phyloP scores from a whole-genome alignment of 148 eudicot genomes.

The Spergularia bocconei region DNA sequence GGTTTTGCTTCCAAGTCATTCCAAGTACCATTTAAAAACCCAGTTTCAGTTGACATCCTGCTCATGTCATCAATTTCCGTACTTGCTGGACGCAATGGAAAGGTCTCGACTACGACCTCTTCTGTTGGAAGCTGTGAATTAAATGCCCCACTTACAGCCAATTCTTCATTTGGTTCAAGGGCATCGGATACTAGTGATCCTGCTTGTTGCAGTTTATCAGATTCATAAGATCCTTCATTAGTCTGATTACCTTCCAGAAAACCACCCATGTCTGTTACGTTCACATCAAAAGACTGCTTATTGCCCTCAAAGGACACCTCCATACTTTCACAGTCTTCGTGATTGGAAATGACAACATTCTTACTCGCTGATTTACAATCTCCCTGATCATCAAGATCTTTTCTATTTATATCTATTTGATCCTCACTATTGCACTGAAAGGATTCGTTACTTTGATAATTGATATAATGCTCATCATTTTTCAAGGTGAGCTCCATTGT shows the following conservation, averaged over 20 bases:
- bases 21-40: constrained; percentile 12
- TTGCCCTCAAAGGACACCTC: constrained; percentile 9
- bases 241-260: constrained; percentile 23
- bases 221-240: constrained; percentile 32
- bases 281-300: constrained; percentile 16
- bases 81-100: constrained; percentile 51
- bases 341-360: constrained; percentile 1
- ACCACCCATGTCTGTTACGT: constrained; percentile 18
- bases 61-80: constrained; percentile 29
- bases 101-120: constrained; percentile 56
- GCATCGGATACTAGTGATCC: constrained; percentile 22
- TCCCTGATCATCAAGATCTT: constrained; percentile 17
- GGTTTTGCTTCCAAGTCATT: constrained; percentile 27
- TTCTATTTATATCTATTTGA: not conserved
- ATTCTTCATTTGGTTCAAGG: constrained; percentile 26
- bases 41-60: constrained; percentile 20
- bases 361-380: constrained; percentile 1
- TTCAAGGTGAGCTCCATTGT: constrained; percentile 24
- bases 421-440: constrained; percentile 15
- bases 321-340: constrained; percentile 13
- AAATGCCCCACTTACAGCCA: constrained; percentile 18
- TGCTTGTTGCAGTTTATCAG: constrained; percentile 16
- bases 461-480: constrained; percentile 24
- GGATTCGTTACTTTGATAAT: constrained; percentile 18
- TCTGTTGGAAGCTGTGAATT: constrained; percentile 20